phyloP scores from a whole-genome alignment of 2,329 filamentous ascomycete species.

The Scopulariopsis brevicaulis region DNA sequence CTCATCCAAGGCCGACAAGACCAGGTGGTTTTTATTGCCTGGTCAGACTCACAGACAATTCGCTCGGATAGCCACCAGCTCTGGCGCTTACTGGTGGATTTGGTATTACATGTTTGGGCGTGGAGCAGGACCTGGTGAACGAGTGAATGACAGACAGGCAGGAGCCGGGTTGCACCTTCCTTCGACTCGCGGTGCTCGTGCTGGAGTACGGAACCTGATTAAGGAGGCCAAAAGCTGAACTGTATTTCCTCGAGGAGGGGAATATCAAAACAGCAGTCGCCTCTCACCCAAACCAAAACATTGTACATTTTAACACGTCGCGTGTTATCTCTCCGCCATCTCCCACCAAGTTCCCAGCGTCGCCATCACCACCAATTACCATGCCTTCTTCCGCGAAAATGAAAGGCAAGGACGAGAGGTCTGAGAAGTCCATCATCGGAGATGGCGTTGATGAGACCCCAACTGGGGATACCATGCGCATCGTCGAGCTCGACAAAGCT shows the following conservation, averaged over 20 bases:
- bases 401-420: no score
- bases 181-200: neutral
- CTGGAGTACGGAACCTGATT: neutral
- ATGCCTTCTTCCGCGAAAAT: neutral
- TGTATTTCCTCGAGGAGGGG: neutral
- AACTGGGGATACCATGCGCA: conserved; percentile 1
- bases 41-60: neutral
- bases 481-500: conserved; percentile 25
- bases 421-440: neutral
- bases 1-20: no score
- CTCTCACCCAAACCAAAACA: neutral
- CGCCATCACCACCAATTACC: neutral
- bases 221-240: neutral
- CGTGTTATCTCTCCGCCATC: neutral
- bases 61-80: neutral
- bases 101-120: no score
- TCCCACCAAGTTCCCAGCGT: neutral
- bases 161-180: neutral
- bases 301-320: neutral
- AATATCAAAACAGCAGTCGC: neutral
- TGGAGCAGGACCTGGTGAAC: neutral
- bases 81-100: no score
- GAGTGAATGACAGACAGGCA: neutral
- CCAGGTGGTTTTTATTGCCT: no score
- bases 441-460: neutral